Evolutionary conservation across 805 yeast species (phyloP).

Genomic region (Schwanniomyces yamadae): DNA sequence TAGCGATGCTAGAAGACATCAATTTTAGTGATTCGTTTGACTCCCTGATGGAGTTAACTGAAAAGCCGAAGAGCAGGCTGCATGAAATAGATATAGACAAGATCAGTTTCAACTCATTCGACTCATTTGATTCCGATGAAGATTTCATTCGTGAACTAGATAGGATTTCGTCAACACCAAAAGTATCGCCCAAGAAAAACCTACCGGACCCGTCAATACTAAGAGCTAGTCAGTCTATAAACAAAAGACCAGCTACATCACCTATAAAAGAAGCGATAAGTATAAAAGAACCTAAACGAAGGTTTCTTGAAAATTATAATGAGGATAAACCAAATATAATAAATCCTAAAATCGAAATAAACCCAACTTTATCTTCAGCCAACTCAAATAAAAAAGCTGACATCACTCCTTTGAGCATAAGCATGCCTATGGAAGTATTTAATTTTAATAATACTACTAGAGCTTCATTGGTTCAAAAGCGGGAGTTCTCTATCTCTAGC

Average conservation of each 20-base stretch:
- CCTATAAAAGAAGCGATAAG: neutral
- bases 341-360: neutral
- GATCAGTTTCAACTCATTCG: conserved; percentile 7
- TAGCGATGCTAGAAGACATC: conserved; percentile 3
- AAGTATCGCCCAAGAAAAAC: neutral
- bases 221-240: neutral
- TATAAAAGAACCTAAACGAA: neutral
- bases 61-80: neutral
- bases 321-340: neutral
- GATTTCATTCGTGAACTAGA: neutral
- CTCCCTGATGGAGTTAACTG: conserved; percentile 4
- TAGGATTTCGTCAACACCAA: neutral
- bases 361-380: neutral
- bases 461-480: neutral
- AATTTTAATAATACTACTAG: neutral
- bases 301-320: neutral
- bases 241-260: conserved; percentile 4
- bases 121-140: conserved; percentile 1
- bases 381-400: neutral
- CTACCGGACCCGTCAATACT: neutral
- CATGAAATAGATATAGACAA: conserved; percentile 2
- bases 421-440: too few relatives aligned
- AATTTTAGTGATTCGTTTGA: conserved; percentile 7
- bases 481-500: conserved; percentile 8
- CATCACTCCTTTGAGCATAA: neutral